A percentile compares a stretch with the other conserved stretches of the same genome.
Evolutionary conservation across 176 grass and related monocot species (phyloP).

Genomic region (Poa pratensis): DNA sequence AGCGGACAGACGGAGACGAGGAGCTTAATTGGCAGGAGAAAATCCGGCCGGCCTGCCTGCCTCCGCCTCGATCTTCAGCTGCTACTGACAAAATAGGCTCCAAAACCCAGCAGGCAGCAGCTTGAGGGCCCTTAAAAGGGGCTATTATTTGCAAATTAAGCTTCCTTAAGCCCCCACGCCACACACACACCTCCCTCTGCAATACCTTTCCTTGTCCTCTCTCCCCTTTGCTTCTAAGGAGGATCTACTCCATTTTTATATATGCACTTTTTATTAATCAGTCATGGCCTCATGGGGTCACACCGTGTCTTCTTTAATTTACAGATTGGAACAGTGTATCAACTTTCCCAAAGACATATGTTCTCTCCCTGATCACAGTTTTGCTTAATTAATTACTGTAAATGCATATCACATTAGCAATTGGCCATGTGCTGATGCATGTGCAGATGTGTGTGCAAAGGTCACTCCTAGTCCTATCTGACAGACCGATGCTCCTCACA

Average conservation of each 20-base stretch:
- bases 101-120: constrained; percentile 54
- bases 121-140: constrained; percentile 50
- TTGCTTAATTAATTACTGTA: neutral
- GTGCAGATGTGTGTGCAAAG: constrained; percentile 45
- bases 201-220: constrained; percentile 42
- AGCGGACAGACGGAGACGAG: neutral
- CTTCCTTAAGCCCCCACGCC: constrained; percentile 41
- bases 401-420: constrained; percentile 33
- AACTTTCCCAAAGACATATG: constrained; percentile 31
- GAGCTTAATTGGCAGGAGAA: constrained; percentile 24
- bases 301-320: constrained; percentile 35
- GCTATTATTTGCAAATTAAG: constrained; percentile 69
- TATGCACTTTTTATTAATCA: constrained; percentile 43
- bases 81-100: constrained; percentile 29
- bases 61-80: constrained; percentile 18
- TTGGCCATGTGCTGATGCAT: constrained; percentile 52
- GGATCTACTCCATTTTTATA: constrained; percentile 43
- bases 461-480: constrained; percentile 18
- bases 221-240: constrained; percentile 65
- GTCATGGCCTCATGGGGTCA: constrained; percentile 38
- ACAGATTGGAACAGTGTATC: constrained; percentile 44
- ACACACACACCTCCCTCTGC: neutral
- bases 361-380: neutral
- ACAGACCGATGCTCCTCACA: constrained; percentile 38
- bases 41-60: neutral